A percentile compares a stretch with the other conserved stretches of the same genome.
phyloP scores from a whole-genome alignment of 1,139 yeast species.

The Magnusiomyces fungicola region DNA sequence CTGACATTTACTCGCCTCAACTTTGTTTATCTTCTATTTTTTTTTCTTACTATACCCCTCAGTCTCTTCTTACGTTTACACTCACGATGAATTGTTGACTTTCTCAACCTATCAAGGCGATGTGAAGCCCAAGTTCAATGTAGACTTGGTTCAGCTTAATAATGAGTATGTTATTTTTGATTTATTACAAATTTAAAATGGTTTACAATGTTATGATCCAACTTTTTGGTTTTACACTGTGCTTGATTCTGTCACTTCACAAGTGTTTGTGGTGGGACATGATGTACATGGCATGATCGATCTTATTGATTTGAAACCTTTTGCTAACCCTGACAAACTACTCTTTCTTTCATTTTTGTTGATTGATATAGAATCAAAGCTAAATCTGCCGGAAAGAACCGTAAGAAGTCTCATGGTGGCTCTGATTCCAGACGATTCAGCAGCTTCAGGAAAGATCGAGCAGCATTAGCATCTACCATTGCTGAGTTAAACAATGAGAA shows the following conservation, averaged over 20 bases:
- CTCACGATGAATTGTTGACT: constrained; percentile 2
- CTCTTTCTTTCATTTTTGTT: background rate
- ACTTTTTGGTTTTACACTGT: background rate
- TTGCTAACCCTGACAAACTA: no score
- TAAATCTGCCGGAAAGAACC: background rate
- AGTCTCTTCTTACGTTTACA: background rate
- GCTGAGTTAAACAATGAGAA: background rate
- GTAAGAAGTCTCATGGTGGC: background rate
- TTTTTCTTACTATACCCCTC: background rate
- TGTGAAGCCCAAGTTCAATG: background rate
- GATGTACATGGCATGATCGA: no score
- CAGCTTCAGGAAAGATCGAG: constrained; percentile 1
- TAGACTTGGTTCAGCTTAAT: background rate
- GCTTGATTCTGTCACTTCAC: background rate
- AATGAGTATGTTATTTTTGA: background rate
- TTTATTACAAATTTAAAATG: background rate
- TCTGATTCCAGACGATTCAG: constrained; percentile 4
- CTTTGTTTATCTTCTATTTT: no score
- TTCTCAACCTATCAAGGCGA: background rate
- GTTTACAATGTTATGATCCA: background rate
- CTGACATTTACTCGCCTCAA: no score
- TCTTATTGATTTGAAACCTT: no score
- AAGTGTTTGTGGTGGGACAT: no score
- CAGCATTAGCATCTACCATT: background rate
- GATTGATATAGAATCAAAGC: background rate